Conservation (phyloP, 2,329 filamentous ascomycete species). For the Xylariaceae sp. region DNA sequence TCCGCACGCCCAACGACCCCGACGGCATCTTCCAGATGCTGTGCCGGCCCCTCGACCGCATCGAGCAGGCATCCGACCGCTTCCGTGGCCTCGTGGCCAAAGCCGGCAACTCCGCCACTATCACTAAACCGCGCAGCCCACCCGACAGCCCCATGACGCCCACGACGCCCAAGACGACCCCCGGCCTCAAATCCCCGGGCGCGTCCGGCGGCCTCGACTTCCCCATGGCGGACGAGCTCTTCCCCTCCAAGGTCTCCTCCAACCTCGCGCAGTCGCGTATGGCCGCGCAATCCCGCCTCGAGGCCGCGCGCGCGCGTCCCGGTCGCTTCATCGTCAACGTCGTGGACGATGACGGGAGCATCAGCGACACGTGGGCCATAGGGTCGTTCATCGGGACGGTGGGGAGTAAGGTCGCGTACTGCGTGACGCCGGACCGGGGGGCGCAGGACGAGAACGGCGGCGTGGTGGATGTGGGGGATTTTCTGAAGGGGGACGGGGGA, state of each 20-base stretch:
- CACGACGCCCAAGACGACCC: conserved; percentile 12
- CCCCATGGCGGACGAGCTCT: conserved; percentile 19
- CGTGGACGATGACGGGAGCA: conserved; percentile 44
- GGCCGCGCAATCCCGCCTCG: conserved; percentile 62
- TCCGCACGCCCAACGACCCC: conserved; percentile 66
- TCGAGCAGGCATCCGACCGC: conserved; percentile 48
- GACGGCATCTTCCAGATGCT: conserved; percentile 65
- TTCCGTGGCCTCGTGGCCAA: conserved; percentile 31
- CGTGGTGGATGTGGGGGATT: conserved; percentile 47
- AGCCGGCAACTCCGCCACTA: conserved; percentile 5
- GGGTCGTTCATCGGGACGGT: conserved; percentile 59
- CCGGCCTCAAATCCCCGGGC: conserved; percentile 13
- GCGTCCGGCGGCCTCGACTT: conserved; percentile 18
- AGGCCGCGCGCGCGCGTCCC: conserved; percentile 51
- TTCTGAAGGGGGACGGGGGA: conserved; percentile 40
- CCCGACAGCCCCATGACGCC: conserved; percentile 33
- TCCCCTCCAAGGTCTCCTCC: conserved; percentile 32
- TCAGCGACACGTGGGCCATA: conserved; percentile 50
- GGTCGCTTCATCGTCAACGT: conserved; percentile 57
- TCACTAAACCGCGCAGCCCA: conserved; percentile 5
- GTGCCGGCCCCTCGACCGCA: conserved; percentile 57
- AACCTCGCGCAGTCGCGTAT: conserved; percentile 51
- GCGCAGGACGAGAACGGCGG: conserved; percentile 53
- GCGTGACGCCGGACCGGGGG: conserved; percentile 53
- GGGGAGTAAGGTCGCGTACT: conserved; percentile 56